Base-by-base conservation (phyloP, 805 yeast genomes). In the Nematodospora valgi region DNA sequence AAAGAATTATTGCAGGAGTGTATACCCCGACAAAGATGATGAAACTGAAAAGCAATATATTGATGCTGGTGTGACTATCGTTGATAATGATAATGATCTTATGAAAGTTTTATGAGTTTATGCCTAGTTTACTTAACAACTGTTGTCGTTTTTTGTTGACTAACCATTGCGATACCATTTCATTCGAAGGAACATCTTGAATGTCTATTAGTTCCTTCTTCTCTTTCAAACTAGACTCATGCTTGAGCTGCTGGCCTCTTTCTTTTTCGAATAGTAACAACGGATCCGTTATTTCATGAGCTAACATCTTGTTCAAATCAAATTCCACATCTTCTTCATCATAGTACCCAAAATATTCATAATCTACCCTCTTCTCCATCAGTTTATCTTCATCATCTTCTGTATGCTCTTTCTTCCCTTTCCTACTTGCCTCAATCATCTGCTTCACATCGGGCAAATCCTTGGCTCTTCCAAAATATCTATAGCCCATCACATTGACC, bases 391-490 rank as follows among this genome's bases (percentile, higher is more conserved):
- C 44, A n/a, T 45, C 44, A 28, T 49, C 44, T 10, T 40, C 47
- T 19, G 15, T 13, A 14, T 4, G 12, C 19, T 15, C 31, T 10
- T 27, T 22, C 25, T 19, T 35, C 12, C 17, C 30, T 11, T 19
- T 15, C 19, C 19, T 30, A 11, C 11, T 21, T 23, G 22, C 38
- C 33, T 54, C 47, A n/a, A 57, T 22, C 6, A 54, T 32, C 26
- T 46, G 39, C 38, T 56, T 53, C 4, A 83, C 89, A 42, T 85
- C 96, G 0, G 87, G 83, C 6, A 88, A 59, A 28, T 86, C 91
- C 34, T 76, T 68, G 0, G 96, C 95, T 32, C 95, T 59, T 0
- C 97, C 97, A 58, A 78, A 89, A 56, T 84, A 89, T 37, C 82
- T 62, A 44, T 77, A 78, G 0, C 87, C 87, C 25, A 71, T 64